Evolutionary conservation across 176 grass and related monocot genomes (phyloP), one percentile per base, ranked within the genome.

Genomic region (Rhynchospora pubera): DNA sequence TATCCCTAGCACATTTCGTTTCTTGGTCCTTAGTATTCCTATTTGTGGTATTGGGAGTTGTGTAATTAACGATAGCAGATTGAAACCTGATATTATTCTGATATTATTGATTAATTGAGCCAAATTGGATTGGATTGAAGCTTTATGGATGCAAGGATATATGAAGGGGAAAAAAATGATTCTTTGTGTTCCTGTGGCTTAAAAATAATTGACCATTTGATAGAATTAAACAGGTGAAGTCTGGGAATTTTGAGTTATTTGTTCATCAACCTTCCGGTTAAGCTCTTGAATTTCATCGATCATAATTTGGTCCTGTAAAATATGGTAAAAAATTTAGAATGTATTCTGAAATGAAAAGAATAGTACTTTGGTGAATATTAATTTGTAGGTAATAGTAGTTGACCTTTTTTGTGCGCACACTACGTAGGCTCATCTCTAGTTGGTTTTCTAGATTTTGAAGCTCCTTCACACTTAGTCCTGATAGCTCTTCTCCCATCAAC

Each of bases 261-360:
- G 8, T 69, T 69, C 5, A 65, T 65, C 4, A 6, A 97, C 93
- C 93, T 97, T 91, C 16, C 1, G 79, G 89, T 89, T 84, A 34
- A 93, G 85, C 84, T 97, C 87, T 43, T 97, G 93, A 86, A 97
- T 93, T 85, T 91, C 85, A 26, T 91, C 87, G 68, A 93, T 68
- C 46, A 91, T 43, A 71, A 88, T 42, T 86, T 91, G 89, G 16
- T 97, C 93, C 93, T 97, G 85, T 34, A 83, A 65, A 58, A 57
- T 47, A 24, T 52, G 22, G 74, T 65, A 52, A 2, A 4, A 77
- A 89, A 8, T 62, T 90, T 13, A 84, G 64, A 83, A 85, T 79
- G 46, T 82, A 52, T 52, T 72, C 26, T 62, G 26, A 28, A 28
- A 28, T 79, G 19, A 8, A 89, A 77, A 58, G 77, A 5, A 9